A percentile compares a stretch with the other conserved stretches of the same genome.
Conservation (phyloP, 331 rosid species). For the Stylosanthes scabra region DNA sequence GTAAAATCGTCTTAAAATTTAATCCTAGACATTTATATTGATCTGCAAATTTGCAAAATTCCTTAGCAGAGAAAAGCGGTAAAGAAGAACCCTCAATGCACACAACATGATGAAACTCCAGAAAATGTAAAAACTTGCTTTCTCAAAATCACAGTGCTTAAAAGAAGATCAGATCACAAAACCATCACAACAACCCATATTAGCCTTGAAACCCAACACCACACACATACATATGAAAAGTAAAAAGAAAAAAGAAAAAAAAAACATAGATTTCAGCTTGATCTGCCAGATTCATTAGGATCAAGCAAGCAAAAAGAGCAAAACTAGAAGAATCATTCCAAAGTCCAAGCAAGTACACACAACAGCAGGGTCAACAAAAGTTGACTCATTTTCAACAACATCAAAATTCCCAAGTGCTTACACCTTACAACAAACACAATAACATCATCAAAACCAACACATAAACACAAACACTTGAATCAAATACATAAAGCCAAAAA, state of each 20-base stretch:
- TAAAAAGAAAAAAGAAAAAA: neutral
- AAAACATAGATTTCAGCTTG: conserved; percentile 4
- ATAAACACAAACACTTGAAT: neutral
- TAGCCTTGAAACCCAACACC: neutral
- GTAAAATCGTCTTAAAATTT: neutral
- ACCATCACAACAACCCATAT: conserved; percentile 15
- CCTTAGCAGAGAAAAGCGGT: conserved; percentile 32
- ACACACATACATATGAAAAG: neutral
- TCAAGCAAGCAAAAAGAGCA: conserved; percentile 28
- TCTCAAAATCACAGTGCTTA: conserved; percentile 4
- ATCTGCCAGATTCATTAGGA: conserved; percentile 31
- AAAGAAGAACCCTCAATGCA: conserved; percentile 13
- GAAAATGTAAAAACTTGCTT: neutral
- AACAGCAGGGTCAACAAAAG: conserved; percentile 28
- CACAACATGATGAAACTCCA: no score
- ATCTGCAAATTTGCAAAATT: neutral
- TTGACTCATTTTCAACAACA: neutral
- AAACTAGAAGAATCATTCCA: neutral
- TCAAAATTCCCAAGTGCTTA: neutral
- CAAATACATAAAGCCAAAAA: neutral
- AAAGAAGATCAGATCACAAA: conserved; percentile 33
- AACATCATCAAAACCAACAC: conserved; percentile 3
- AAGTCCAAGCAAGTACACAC: neutral
- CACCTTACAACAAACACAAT: neutral
- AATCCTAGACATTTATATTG: neutral